These are phyloP conservation scores for Verticillium tricorpus DNA, from an alignment of 2,329 filamentous ascomycete genomes.

Conservation along the genomic window DNA sequence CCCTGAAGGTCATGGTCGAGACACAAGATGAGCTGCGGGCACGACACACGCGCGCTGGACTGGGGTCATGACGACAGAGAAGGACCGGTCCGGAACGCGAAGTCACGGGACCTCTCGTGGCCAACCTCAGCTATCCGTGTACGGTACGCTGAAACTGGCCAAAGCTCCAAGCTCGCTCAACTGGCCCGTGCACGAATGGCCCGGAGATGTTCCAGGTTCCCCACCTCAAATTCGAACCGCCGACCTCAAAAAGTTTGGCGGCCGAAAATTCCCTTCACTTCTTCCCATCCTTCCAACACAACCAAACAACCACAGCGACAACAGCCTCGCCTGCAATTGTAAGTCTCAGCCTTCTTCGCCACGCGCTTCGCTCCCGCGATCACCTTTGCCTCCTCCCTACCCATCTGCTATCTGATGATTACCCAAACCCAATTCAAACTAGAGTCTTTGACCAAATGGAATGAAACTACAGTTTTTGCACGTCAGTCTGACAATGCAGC, in stretches of 20 bases:
- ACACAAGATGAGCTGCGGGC: not conserved
- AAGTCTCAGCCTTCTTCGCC: constrained; percentile 10
- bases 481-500: constrained; percentile 77
- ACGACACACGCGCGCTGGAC: not conserved
- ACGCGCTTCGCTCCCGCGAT: not conserved
- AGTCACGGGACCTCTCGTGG: constrained; percentile 20
- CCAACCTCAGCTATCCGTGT: not conserved
- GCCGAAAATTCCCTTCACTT: constrained; percentile 17
- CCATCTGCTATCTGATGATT: constrained; percentile 66
- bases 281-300: constrained; percentile 7
- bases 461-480: constrained; percentile 82
- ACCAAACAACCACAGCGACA: constrained; percentile 10
- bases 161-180: constrained; percentile 4
- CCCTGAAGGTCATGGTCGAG: not conserved
- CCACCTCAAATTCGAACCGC: constrained; percentile 7
- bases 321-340: constrained; percentile 17
- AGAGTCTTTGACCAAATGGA: constrained; percentile 91
- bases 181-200: constrained; percentile 12
- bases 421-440: constrained; percentile 77
- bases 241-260: constrained; percentile 10
- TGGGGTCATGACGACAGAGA: not conserved
- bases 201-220: constrained; percentile 13
- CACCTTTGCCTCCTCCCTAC: constrained; percentile 5
- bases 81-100: constrained; percentile 12
- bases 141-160: not conserved